A percentile compares a stretch with the other conserved stretches of the same genome.
These are phyloP conservation scores for Collybia nuda DNA, from an alignment of 768 basidiomycete species.

Conservation along the genomic window DNA sequence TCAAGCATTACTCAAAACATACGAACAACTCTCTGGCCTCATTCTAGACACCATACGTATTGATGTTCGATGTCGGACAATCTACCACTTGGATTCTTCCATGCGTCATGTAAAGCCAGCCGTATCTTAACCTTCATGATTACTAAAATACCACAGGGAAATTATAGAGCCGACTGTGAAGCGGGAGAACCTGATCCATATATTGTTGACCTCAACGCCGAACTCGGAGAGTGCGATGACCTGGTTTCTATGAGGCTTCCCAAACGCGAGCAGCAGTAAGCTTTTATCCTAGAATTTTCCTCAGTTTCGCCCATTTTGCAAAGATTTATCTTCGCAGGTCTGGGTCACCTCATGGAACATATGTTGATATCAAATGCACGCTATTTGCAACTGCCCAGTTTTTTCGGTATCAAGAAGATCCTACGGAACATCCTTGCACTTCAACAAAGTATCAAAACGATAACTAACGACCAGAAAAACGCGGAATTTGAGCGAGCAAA, in stretches of 20 bases:
- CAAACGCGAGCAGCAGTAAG: conserved; percentile 66
- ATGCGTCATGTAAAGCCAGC: conserved; percentile 62
- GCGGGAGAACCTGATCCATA: conserved; percentile 90
- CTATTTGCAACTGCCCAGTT: conserved; percentile 66
- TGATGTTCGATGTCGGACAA: conserved; percentile 82
- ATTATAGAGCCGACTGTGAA: conserved; percentile 80
- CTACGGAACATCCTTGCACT: conserved; percentile 86
- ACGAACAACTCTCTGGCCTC: conserved; percentile 84
- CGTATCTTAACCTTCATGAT: conserved; percentile 7
- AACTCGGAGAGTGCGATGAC: conserved; percentile 77
- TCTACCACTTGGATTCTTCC: conserved; percentile 79
- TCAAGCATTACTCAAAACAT: conserved; percentile 87
- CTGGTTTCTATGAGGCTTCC: conserved; percentile 62
- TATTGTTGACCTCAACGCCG: conserved; percentile 80
- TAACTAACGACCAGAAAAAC: conserved; percentile 57
- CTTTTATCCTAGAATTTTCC: conserved; percentile 8
- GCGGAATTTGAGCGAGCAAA: conserved; percentile 77
- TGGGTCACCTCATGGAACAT: conserved; percentile 84
- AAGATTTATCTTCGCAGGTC: conserved; percentile 87
- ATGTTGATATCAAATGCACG: conserved; percentile 76
- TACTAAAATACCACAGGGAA: conserved; percentile 54
- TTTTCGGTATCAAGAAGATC: conserved; percentile 83
- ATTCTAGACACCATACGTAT: conserved; percentile 86
- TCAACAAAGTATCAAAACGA: conserved; percentile 86
- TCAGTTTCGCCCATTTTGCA: conserved; percentile 8